A percentile compares a stretch with the other conserved stretches of the same genome.
phyloP scores from a whole-genome alignment of 805 yeast species.

The Yarrowia sp. region DNA sequence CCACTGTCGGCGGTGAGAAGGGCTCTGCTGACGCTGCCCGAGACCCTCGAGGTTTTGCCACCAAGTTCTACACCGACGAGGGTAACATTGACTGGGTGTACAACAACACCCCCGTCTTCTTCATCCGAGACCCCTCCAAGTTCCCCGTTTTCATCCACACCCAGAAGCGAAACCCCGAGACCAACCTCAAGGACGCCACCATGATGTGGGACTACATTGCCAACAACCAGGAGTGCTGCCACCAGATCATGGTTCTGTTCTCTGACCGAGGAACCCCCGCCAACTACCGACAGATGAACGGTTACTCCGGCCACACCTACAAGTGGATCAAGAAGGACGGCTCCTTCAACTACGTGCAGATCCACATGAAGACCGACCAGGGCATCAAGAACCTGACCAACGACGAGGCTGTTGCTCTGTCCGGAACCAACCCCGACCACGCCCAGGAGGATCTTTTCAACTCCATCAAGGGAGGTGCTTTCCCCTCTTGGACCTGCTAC shows the following conservation, averaged over 20 bases:
- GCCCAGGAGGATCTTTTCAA: conserved; percentile 56
- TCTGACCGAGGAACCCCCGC: conserved; percentile 68
- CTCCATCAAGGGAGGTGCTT: conserved; percentile 57
- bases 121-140: conserved; percentile 68
- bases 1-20: conserved; percentile 73
- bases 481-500: conserved; percentile 60
- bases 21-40: conserved; percentile 72
- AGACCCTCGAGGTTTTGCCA: conserved; percentile 74
- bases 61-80: conserved; percentile 70
- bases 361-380: conserved; percentile 60
- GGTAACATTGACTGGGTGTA: conserved; percentile 76
- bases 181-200: conserved; percentile 63
- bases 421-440: conserved; percentile 61
- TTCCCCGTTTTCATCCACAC: conserved; percentile 72
- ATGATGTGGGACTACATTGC: conserved; percentile 65
- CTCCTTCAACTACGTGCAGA: conserved; percentile 61
- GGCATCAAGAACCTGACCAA: conserved; percentile 57
- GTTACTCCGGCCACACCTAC: conserved; percentile 70
- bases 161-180: conserved; percentile 72
- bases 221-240: conserved; percentile 63
- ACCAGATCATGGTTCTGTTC: conserved; percentile 64
- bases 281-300: conserved; percentile 63
- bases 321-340: conserved; percentile 62
- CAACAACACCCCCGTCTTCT: conserved; percentile 74
- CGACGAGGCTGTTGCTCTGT: conserved; percentile 57